Percentiles rank a stretch among this genome's conserved stretches.
These are phyloP conservation scores for Paramyrothecium roridum DNA, from an alignment of 2,329 filamentous ascomycete genomes.

Conservation along the genomic window DNA sequence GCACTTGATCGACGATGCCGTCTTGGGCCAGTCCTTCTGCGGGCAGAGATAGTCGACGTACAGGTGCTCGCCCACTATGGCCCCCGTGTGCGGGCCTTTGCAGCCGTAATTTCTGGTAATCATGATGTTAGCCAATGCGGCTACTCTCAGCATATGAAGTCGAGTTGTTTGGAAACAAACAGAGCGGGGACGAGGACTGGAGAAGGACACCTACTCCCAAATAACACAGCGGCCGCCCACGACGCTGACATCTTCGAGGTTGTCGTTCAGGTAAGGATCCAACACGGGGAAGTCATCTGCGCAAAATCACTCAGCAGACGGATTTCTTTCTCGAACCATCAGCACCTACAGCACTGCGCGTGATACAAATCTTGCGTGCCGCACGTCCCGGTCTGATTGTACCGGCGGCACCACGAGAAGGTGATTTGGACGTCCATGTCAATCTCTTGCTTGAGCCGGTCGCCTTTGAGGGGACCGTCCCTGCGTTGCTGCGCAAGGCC, in stretches of 20 bases:
- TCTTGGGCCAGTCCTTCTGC: conserved; percentile 1
- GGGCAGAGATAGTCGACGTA: conserved; percentile 7
- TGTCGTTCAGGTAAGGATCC: conserved; percentile 7
- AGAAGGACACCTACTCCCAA: conserved; percentile 7
- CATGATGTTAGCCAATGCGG: neutral
- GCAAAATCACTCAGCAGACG: neutral
- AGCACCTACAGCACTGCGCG: conserved; percentile 9
- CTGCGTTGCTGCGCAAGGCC: too few species aligned
- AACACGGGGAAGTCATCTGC: conserved; percentile 11
- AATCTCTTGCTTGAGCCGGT: neutral
- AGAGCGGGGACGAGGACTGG: neutral
- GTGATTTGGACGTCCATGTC: conserved; percentile 5
- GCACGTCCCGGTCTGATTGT: conserved; percentile 2
- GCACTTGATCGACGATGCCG: conserved; percentile 10
- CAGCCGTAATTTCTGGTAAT: conserved; percentile 7
- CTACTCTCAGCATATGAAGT: neutral
- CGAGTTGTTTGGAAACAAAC: neutral
- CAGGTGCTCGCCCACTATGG: conserved; percentile 6
- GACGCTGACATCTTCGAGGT: conserved; percentile 5
- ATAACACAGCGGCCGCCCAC: conserved; percentile 10
- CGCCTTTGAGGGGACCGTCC: too few species aligned
- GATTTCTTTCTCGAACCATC: neutral
- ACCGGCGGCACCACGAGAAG: conserved; percentile 9
- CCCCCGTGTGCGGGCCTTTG: conserved; percentile 9
- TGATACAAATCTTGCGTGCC: conserved; percentile 3